Base-by-base conservation (phyloP, 305 asterid species). In the Rubia tinctorum region DNA sequence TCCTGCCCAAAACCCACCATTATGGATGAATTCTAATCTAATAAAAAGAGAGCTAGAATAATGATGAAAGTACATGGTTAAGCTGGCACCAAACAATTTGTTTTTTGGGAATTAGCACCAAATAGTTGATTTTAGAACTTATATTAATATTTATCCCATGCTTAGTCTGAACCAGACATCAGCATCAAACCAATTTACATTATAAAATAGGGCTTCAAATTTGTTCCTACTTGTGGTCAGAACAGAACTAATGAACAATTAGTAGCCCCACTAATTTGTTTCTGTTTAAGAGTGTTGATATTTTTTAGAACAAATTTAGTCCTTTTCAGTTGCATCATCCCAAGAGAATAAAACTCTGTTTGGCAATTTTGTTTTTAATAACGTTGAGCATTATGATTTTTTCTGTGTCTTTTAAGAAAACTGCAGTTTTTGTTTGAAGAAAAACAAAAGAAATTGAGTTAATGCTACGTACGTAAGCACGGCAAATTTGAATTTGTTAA, bases 271-370 rank as follows among this genome's bases (percentile, higher is more conserved):
- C 44, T 5, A 47, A 7, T 47, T 27, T 68, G 72, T 14, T 47
- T 30, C 17, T 8, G 34, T 6, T 45, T 47, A 30, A 63, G 45
- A 14, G 5, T 55, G 62, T 47, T 68, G 61, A 27, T 23, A 8
- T 7, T 23, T 68, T 47, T 49, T 34, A 27, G 44, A 45, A 27
- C 1, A 39, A 23, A 47, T 47, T 49, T 14, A 7, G 72, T 68
- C 72, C 15, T 15, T 68, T 14, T 68, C 62, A 63, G 17, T 47
- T 68, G 72, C 72, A 47, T 68, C 72, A 68, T 68, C 44, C 1
- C 0, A 49, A 7, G 44, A 25, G 72, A 51, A 47, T 49, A 68
- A 68, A 47, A 56, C 20, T 7, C 8, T 53, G 60, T 18, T 53
- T 53, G 17, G 30, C 34, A 45, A 15, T 13, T 6, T 8, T 8